A percentile compares a stretch with the other conserved stretches of the same genome.
These are phyloP conservation scores for Chernovozyma aurita DNA, from an alignment of 1,139 yeast species.

Conservation along the genomic window DNA sequence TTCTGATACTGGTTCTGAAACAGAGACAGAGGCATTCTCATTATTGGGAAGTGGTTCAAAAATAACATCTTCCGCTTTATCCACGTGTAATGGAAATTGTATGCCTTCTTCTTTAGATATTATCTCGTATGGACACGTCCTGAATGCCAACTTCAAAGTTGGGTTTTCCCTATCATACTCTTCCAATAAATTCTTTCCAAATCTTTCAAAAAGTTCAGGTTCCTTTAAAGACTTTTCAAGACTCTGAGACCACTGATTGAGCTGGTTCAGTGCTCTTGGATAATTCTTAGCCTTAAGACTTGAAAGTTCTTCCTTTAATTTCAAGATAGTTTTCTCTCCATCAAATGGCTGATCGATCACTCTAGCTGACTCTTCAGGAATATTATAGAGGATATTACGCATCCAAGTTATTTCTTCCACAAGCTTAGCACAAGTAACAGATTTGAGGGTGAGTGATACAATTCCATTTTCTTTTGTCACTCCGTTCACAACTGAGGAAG, in stretches of 20 bases:
- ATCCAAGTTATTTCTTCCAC: constrained; percentile 37
- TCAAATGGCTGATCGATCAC: constrained; percentile 19
- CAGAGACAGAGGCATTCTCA: neutral
- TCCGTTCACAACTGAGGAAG: constrained; percentile 41
- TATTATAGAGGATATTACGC: constrained; percentile 15
- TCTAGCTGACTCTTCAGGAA: constrained; percentile 14
- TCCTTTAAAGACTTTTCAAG: constrained; percentile 16
- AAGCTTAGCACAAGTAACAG: constrained; percentile 33
- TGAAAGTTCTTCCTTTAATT: constrained; percentile 18
- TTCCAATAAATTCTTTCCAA: constrained; percentile 15
- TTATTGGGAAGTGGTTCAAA: too few relatives aligned
- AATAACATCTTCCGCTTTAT: constrained; percentile 1
- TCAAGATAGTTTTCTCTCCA: constrained; percentile 12
- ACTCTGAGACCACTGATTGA: neutral
- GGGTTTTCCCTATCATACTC: constrained; percentile 14
- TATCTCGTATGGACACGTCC: neutral
- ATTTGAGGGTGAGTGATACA: constrained; percentile 39
- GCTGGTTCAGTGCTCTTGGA: too few relatives aligned
- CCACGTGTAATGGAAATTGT: neutral
- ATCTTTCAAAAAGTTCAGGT: constrained; percentile 11
- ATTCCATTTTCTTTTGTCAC: constrained; percentile 44
- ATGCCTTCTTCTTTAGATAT: constrained; percentile 1
- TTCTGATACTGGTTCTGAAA: neutral
- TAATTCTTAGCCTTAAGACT: constrained; percentile 7
- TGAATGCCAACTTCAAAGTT: constrained; percentile 10